Conservation (phyloP, 305 asterid species). For the Solanum hybrid region DNA sequence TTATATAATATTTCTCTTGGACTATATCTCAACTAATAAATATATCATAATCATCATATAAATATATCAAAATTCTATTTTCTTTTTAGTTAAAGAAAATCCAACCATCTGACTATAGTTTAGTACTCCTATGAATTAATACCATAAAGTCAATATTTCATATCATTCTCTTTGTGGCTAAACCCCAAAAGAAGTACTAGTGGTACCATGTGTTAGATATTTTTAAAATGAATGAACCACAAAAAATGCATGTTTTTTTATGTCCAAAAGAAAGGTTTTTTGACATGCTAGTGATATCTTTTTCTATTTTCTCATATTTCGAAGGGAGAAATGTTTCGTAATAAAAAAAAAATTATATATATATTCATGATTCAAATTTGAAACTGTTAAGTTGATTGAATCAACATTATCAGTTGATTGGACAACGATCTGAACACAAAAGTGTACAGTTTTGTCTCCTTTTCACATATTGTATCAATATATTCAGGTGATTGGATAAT, state of each 20-base stretch:
- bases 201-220: neutral
- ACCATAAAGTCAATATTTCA: neutral
- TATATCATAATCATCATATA: neutral
- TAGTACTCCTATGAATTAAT: neutral
- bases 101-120: neutral
- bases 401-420: neutral
- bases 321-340: neutral
- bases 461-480: neutral
- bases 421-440: neutral
- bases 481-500: neutral
- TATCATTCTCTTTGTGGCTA: neutral
- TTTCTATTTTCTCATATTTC: neutral
- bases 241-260: neutral
- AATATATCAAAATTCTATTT: neutral
- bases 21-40: neutral
- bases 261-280: neutral
- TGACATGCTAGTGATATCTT: neutral
- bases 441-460: neutral
- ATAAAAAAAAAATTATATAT: too few species aligned
- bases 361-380: neutral
- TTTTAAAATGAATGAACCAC: neutral
- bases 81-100: neutral
- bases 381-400: neutral
- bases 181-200: neutral
- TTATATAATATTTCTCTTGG: neutral